A percentile compares a stretch with the other conserved stretches of the same genome.
phyloP scores from a whole-genome alignment of 176 grass and related monocot species.

The Avena insularis region DNA sequence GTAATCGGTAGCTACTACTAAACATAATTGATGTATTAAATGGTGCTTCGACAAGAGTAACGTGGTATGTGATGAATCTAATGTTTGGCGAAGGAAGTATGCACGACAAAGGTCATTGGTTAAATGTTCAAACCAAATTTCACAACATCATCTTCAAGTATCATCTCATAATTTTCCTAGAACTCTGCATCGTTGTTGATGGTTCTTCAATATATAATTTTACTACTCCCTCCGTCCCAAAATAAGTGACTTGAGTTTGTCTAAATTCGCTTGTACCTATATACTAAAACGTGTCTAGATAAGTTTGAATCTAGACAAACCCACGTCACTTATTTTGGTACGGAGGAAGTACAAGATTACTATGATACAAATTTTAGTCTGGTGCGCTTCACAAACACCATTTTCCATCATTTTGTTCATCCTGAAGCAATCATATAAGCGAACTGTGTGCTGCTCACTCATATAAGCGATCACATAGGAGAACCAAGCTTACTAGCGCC shows the following conservation, averaged over 20 bases:
- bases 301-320: no score
- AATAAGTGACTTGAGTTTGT: no score
- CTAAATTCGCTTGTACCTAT: no score
- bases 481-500: slow-evolving; percentile 14
- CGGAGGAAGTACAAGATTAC: neutral
- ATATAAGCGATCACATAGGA: neutral
- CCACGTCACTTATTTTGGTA: no score
- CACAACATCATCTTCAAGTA: neutral
- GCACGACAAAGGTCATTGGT: slow-evolving; percentile 6
- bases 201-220: slow-evolving; percentile 29
- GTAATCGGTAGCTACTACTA: slow-evolving; percentile 33
- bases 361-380: neutral
- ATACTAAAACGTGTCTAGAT: no score
- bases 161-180: slow-evolving; percentile 12
- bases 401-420: slow-evolving; percentile 20
- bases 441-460: neutral
- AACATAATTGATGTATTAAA: neutral
- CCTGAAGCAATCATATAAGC: neutral
- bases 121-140: slow-evolving; percentile 22
- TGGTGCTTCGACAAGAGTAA: neutral
- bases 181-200: neutral
- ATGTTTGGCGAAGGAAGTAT: neutral
- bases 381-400: neutral
- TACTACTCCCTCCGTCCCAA: neutral
- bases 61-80: neutral